Conservation (phyloP, 768 basidiomycete genomes). For the Strobilomyces echinocephalus region DNA sequence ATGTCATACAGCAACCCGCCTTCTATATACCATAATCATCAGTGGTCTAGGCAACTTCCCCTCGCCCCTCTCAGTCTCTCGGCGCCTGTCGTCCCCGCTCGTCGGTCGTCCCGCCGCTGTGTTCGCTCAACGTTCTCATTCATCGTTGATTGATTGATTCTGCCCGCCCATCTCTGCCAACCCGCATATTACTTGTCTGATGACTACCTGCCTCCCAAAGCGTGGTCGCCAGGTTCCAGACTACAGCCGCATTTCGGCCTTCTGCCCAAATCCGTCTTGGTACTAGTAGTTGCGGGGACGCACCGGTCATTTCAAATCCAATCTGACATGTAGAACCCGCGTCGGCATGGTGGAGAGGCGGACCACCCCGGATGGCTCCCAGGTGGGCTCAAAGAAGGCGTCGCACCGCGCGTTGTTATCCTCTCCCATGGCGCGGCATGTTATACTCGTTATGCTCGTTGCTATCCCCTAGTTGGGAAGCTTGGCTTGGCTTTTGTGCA, state of each 20-base stretch:
- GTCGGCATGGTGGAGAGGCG: constrained; percentile 8
- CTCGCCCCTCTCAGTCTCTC: constrained; percentile 1
- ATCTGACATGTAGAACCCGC: constrained; percentile 6
- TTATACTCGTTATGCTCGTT: constrained; percentile 19
- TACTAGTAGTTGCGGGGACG: constrained; percentile 14
- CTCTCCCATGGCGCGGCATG: constrained; percentile 17
- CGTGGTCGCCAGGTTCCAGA: constrained; percentile 21
- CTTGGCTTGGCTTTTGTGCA: constrained; percentile 13
- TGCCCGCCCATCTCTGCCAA: not conserved
- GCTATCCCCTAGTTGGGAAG: constrained; percentile 19
- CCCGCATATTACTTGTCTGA: constrained; percentile 9
- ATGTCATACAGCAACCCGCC: constrained; percentile 18
- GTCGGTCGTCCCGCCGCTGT: not conserved
- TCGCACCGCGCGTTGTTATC: constrained; percentile 14
- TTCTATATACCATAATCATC: constrained; percentile 14
- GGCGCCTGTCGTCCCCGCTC: not conserved
- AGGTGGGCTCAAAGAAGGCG: constrained; percentile 6
- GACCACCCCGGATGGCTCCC: constrained; percentile 13
- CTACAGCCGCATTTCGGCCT: constrained; percentile 17
- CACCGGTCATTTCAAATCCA: constrained; percentile 16
- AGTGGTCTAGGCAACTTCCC: constrained; percentile 6
- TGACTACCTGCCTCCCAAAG: constrained; percentile 9
- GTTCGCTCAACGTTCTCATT: not conserved
- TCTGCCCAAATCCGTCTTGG: constrained; percentile 14
- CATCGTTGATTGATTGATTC: constrained; percentile 17